Conservation (phyloP, 2,329 filamentous ascomycete species). For the Knoxdaviesia capensis region DNA sequence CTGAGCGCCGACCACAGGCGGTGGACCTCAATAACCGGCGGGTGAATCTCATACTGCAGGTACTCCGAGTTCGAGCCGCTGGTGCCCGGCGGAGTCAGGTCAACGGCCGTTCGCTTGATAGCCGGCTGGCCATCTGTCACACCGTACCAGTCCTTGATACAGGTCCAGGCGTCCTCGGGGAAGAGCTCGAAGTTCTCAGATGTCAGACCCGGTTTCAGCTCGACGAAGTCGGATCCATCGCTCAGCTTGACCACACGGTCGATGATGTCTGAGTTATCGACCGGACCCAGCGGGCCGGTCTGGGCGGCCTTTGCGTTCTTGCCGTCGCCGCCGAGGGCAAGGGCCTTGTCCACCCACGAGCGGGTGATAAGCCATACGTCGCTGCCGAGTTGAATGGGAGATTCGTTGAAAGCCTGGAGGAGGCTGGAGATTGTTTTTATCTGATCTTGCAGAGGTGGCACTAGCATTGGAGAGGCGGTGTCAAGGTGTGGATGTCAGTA, state of each 20-base stretch:
- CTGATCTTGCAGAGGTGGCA: conserved; percentile 32
- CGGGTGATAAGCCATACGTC: conserved; percentile 61
- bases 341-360: conserved; percentile 57
- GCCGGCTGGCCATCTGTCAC: conserved; percentile 46
- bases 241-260: conserved; percentile 34
- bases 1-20: conserved; percentile 48
- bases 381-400: conserved; percentile 45
- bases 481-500: not conserved
- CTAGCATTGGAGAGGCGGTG: not conserved
- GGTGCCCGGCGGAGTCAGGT: conserved; percentile 42
- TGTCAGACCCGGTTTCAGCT: conserved; percentile 48
- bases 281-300: conserved; percentile 46
- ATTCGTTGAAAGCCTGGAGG: conserved; percentile 27
- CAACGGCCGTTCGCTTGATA: conserved; percentile 59
- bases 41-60: conserved; percentile 67
- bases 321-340: conserved; percentile 40
- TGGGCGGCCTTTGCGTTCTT: conserved; percentile 36
- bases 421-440: conserved; percentile 51
- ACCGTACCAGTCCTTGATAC: conserved; percentile 69
- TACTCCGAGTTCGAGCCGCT: conserved; percentile 27
- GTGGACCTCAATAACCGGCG: conserved; percentile 68
- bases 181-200: conserved; percentile 60
- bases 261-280: conserved; percentile 76
- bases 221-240: conserved; percentile 39
- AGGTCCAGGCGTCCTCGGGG: conserved; percentile 60